Conservation (phyloP, 2,329 filamentous ascomycete genomes). For the Fusarium sp. region DNA sequence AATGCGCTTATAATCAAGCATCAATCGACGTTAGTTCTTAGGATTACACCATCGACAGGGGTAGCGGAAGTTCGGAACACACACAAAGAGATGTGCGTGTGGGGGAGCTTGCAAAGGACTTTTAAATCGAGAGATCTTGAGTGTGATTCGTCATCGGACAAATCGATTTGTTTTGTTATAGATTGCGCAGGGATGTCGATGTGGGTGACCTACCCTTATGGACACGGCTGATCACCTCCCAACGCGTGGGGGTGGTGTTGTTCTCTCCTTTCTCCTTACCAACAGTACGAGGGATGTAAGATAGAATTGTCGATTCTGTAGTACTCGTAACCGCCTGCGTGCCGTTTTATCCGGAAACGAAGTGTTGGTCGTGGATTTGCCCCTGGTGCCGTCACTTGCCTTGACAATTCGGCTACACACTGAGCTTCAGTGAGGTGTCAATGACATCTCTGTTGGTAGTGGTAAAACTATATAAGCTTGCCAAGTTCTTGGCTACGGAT, state of each 20-base stretch:
- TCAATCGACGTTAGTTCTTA: not conserved
- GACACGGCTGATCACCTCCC: not conserved
- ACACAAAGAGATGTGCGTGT: not conserved
- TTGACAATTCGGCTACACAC: not conserved
- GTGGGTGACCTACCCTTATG: not conserved
- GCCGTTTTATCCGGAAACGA: not conserved
- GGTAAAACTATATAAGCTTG: not conserved
- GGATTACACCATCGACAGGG: not conserved
- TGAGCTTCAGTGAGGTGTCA: not conserved
- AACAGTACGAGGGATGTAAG: not conserved
- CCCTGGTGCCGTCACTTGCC: not conserved
- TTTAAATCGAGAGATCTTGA: not conserved
- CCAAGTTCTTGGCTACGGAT: not conserved
- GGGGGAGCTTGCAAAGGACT: not conserved
- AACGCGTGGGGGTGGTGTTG: not conserved
- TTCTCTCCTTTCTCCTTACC: not conserved
- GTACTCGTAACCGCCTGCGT: not conserved
- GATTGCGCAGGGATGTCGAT: not conserved
- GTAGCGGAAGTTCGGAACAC: not conserved
- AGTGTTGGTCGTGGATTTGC: not conserved
- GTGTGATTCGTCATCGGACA: not conserved
- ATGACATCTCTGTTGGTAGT: not conserved
- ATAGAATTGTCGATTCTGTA: not conserved
- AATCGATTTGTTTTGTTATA: not conserved
- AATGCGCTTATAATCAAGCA: constrained; percentile 3